Base-by-base conservation (phyloP, 2,329 filamentous ascomycete genomes). In the Botrytis fabae region DNA sequence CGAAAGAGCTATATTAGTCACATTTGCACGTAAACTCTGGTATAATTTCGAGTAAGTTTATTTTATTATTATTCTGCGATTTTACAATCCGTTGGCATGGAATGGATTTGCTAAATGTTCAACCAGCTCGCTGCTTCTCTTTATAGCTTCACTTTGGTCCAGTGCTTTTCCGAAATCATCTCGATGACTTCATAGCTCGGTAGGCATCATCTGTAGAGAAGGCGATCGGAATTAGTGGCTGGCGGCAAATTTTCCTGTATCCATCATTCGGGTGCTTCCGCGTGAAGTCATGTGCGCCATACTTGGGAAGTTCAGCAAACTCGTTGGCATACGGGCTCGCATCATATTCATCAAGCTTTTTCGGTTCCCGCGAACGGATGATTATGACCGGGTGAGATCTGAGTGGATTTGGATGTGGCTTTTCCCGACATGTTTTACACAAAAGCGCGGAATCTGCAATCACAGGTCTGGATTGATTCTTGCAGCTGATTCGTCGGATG, bases 241-340 rank as follows among this genome's bases (percentile, higher is more conserved):
- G 65, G 35, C 7, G 18, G 25, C n/a, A 16, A 28, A 9, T 4
- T 0, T 16, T 22, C 18, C 48, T 32, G 1, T 40, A 16, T n/a
- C 28, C 16, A 40, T 68, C 46, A 54, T 54, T 25, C 12, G 35
- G 46, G 0, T 54, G 25, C 46, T 40, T 68, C 25, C 64, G 64
- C 9, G 64, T 54, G 25, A 68, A 68, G 16, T 68, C 32, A 54
- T 68, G 35, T 16, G 64, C 32, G 10, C 64, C 64, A 14, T 68
- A 54, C 16, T 22, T 28, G 1, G 18, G 35, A 28, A 68, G 5
- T 12, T 54, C 64, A 54, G 46, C 46, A 42, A 68, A 54, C 35
- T 14, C 10, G 6, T 68, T 54, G 9, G 22, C 8, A n/a, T 14
- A 68, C 5, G 35, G 46, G 16, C 28, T 22, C 40, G 2, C 32